phyloP scores from a whole-genome alignment of 805 yeast species.

The Candida takata region DNA sequence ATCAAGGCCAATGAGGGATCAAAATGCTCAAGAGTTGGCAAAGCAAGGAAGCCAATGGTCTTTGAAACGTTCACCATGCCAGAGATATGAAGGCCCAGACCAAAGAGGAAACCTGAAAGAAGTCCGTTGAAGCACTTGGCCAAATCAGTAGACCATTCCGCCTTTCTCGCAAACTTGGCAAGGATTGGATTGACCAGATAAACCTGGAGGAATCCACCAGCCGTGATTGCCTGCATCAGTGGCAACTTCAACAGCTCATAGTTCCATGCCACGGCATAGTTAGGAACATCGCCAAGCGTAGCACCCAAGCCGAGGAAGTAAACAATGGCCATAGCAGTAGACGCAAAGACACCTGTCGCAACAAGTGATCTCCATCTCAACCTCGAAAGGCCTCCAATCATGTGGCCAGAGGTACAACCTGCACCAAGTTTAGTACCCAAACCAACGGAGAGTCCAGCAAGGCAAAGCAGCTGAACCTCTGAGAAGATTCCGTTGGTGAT shows the following conservation, averaged over 20 bases:
- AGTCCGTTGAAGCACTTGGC: conserved; percentile 12
- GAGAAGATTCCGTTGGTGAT: conserved; percentile 1
- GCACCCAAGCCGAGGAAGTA: conserved; percentile 4
- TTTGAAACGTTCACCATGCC: conserved; percentile 41
- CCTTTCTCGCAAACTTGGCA: not conserved
- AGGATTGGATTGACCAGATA: conserved; percentile 25
- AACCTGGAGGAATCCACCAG: conserved; percentile 6
- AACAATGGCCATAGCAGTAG: conserved; percentile 27
- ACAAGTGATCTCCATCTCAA: conserved; percentile 36
- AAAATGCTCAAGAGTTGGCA: conserved; percentile 29
- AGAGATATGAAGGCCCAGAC: conserved; percentile 38
- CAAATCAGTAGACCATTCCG: not conserved
- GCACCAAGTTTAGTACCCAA: conserved; percentile 40
- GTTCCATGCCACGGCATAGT: conserved; percentile 7
- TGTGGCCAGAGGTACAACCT: conserved; percentile 53
- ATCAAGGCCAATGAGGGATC: conserved; percentile 44
- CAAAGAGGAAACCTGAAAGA: conserved; percentile 32
- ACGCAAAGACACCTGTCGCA: conserved; percentile 35
- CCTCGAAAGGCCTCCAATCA: conserved; percentile 44
- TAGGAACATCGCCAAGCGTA: conserved; percentile 3
- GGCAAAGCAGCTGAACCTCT: not conserved
- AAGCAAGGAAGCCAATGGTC: conserved; percentile 39
- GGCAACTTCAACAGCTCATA: not conserved
- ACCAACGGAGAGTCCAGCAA: conserved; percentile 39
- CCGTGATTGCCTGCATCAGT: conserved; percentile 6